Evolutionary conservation across 495 filamentous ascomycete species (phyloP).

Genomic region (Choiromyces venosus): DNA sequence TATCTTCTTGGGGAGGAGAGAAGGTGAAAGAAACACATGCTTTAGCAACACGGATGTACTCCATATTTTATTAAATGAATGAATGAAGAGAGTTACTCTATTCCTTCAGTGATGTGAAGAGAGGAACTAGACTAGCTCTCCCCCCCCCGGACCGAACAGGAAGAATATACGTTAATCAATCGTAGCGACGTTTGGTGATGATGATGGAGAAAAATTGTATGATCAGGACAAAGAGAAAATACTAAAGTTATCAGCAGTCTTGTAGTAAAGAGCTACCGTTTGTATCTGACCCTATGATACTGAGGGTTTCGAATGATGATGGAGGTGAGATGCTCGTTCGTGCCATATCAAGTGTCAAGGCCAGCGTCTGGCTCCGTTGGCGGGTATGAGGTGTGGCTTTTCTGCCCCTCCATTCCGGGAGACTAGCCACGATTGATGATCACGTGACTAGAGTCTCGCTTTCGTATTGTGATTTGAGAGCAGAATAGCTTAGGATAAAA

Average conservation of each 20-base stretch:
- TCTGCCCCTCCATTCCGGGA: neutral
- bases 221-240: neutral
- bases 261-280: neutral
- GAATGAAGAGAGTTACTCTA: neutral
- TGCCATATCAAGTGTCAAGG: neutral
- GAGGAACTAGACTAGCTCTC: neutral
- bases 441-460: neutral
- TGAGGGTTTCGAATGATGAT: neutral
- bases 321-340: neutral
- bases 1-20: neutral
- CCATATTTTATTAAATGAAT: conserved; percentile 26
- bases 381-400: neutral
- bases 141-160: neutral
- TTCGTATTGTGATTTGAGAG: neutral
- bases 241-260: neutral
- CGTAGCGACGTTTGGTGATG: neutral
- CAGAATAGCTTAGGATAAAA: neutral
- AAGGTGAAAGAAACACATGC: conserved; percentile 10
- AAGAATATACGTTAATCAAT: neutral
- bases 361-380: neutral
- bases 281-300: neutral
- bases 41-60: conserved; percentile 41
- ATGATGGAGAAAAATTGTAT: neutral
- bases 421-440: neutral
- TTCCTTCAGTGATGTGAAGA: neutral